phyloP scores from a whole-genome alignment of 139 green algal genomes.

The Chlamydomonas asymmetrica region DNA sequence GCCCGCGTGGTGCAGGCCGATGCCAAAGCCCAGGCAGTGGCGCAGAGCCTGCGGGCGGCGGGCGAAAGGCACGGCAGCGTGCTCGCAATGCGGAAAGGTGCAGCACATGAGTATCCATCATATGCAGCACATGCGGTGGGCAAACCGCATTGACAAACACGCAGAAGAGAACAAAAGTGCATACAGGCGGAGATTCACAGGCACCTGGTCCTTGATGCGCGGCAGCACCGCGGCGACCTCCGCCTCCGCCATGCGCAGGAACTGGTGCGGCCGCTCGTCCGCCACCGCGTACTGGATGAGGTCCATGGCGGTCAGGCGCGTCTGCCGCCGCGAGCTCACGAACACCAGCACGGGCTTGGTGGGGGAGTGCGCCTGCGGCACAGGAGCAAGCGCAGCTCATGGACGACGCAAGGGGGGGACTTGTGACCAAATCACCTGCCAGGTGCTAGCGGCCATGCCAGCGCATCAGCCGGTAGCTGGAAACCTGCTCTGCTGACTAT shows the following conservation, averaged over 20 bases:
- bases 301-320: slow-evolving; percentile 93
- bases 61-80: too few relatives aligned
- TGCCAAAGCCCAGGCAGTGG: slow-evolving; percentile 86
- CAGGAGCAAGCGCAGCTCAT: not conserved
- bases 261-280: slow-evolving; percentile 82
- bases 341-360: slow-evolving; percentile 94
- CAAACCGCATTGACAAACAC: too few relatives aligned
- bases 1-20: slow-evolving; percentile 96
- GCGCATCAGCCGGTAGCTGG: too few relatives aligned
- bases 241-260: slow-evolving; percentile 72
- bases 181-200: slow-evolving; percentile 34
- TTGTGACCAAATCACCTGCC: too few relatives aligned
- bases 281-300: slow-evolving; percentile 92
- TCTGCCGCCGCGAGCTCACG: slow-evolving; percentile 89
- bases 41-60: too few relatives aligned
- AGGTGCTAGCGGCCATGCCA: too few relatives aligned
- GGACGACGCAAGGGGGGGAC: not conserved
- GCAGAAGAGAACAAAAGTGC: not conserved
- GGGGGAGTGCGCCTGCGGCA: slow-evolving; percentile 78
- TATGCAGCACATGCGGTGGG: too few relatives aligned
- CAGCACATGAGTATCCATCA: too few relatives aligned
- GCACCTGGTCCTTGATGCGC: slow-evolving; percentile 52
- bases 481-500: too few relatives aligned
- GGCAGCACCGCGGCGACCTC: slow-evolving; percentile 64
- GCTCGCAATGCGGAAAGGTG: too few relatives aligned